These are phyloP conservation scores for Candida sanyaensis DNA, from an alignment of 1,139 yeast genomes.

Conservation along the genomic window DNA sequence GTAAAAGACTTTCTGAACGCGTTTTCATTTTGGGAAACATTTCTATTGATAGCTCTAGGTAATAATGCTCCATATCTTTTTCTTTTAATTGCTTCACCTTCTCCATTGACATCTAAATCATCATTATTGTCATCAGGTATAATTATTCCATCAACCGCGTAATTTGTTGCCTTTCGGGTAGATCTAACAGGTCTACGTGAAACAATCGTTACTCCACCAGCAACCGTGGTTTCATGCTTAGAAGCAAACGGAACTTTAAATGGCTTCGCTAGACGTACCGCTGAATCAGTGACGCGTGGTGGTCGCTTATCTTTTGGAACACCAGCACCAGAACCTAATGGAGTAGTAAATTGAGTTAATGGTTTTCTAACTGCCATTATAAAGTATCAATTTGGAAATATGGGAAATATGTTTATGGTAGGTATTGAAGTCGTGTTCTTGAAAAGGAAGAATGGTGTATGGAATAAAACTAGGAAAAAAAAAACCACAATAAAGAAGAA, in stretches of 20 bases:
- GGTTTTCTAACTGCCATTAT: slow-evolving; percentile 35
- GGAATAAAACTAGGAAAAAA: no score
- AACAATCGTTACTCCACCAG: slow-evolving; percentile 16
- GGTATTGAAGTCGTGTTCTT: not conserved
- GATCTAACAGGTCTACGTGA: slow-evolving; percentile 23
- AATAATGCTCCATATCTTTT: slow-evolving; percentile 53
- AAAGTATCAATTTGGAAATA: not conserved
- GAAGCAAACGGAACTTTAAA: slow-evolving; percentile 44
- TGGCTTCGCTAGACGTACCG: slow-evolving; percentile 38
- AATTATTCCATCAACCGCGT: slow-evolving; percentile 25
- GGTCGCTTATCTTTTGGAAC: slow-evolving; percentile 44
- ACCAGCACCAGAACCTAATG: slow-evolving; percentile 50
- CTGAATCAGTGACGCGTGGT: slow-evolving; percentile 37
- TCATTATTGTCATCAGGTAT: slow-evolving; percentile 17
- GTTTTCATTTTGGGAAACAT: slow-evolving; percentile 30
- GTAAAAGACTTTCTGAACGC: slow-evolving; percentile 45
- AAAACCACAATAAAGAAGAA: not conserved
- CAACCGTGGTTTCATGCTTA: slow-evolving; percentile 16
- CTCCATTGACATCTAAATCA: slow-evolving; percentile 25
- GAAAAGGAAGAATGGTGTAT: no score
- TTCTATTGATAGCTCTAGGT: slow-evolving; percentile 37
- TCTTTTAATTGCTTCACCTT: slow-evolving; percentile 26
- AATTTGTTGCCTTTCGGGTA: slow-evolving; percentile 23
- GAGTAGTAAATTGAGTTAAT: slow-evolving; percentile 42
- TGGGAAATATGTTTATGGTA: not conserved